These are phyloP conservation scores for Euphrasia arctica DNA, from an alignment of 305 asterid genomes.

Conservation along the genomic window DNA sequence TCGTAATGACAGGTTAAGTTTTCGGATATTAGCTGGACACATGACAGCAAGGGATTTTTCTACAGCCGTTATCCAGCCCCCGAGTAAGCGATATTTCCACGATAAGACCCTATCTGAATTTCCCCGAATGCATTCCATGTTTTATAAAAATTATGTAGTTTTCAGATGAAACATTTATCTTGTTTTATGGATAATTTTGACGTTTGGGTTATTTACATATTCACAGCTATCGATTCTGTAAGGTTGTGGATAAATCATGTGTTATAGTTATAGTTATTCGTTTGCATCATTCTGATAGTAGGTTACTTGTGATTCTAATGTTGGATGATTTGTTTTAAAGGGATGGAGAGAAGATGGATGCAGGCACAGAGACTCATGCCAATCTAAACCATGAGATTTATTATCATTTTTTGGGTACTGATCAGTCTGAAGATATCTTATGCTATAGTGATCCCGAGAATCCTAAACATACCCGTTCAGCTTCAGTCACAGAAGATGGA, in stretches of 20 bases:
- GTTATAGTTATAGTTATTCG: not conserved
- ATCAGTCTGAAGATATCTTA: constrained; percentile 88
- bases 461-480: constrained; percentile 67
- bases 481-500: constrained; percentile 87
- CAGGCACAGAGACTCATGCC: constrained; percentile 81
- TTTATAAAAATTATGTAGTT: too few species aligned
- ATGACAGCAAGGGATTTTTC: constrained; percentile 85
- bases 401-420: constrained; percentile 87
- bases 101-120: not conserved
- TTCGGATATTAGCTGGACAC: constrained; percentile 71
- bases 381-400: constrained; percentile 78
- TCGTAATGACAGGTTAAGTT: constrained; percentile 66
- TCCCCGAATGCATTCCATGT: not conserved
- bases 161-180: not conserved
- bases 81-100: constrained; percentile 40
- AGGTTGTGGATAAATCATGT: constrained; percentile 4
- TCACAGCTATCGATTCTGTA: not conserved
- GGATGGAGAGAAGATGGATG: constrained; percentile 71
- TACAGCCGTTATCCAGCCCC: constrained; percentile 94
- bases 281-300: constrained; percentile 13
- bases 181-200: not conserved
- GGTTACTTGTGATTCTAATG: constrained; percentile 21
- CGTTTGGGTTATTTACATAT: not conserved
- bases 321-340: constrained; percentile 38
- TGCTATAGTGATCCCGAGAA: constrained; percentile 82